A percentile compares a stretch with the other conserved stretches of the same genome.
Conservation (phyloP, 805 yeast genomes). For the Isabelozyma pseudorhagii region DNA sequence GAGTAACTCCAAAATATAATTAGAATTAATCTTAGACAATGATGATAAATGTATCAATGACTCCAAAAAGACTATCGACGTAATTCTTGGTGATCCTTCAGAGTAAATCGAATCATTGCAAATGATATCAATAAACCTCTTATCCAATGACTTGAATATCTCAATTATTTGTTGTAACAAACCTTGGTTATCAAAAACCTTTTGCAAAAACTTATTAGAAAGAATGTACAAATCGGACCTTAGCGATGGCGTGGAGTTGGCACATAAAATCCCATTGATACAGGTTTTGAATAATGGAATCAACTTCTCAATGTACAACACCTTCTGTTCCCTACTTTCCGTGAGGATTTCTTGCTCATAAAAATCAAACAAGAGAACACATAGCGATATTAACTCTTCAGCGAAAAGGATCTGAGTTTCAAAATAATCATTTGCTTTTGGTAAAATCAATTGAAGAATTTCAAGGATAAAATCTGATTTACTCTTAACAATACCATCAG, state of each 20-base stretch:
- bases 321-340: slow-evolving; percentile 13
- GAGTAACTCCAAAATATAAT: slow-evolving; percentile 58
- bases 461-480: slow-evolving; percentile 68
- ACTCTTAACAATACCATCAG: slow-evolving; percentile 47
- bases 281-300: slow-evolving; percentile 72
- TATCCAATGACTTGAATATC: slow-evolving; percentile 59
- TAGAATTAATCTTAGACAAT: slow-evolving; percentile 47
- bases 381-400: slow-evolving; percentile 71
- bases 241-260: slow-evolving; percentile 62
- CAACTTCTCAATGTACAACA: slow-evolving; percentile 47
- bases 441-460: slow-evolving; percentile 70
- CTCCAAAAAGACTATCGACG: slow-evolving; percentile 75
- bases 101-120: slow-evolving; percentile 79
- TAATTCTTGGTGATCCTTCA: slow-evolving; percentile 71
- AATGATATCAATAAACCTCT: slow-evolving; percentile 56
- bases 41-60: slow-evolving; percentile 56
- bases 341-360: slow-evolving; percentile 40
- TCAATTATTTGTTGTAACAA: slow-evolving; percentile 47
- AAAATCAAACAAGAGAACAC: slow-evolving; percentile 65
- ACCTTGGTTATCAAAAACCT: slow-evolving; percentile 40
- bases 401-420: slow-evolving; percentile 65
- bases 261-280: slow-evolving; percentile 66
- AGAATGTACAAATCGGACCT: slow-evolving; percentile 80
- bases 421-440: slow-evolving; percentile 72
- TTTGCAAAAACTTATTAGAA: slow-evolving; percentile 60